A percentile compares a stretch with the other conserved stretches of the same genome.
phyloP scores from a whole-genome alignment of 1,139 yeast species.

The Yamadazyma siamensis region DNA sequence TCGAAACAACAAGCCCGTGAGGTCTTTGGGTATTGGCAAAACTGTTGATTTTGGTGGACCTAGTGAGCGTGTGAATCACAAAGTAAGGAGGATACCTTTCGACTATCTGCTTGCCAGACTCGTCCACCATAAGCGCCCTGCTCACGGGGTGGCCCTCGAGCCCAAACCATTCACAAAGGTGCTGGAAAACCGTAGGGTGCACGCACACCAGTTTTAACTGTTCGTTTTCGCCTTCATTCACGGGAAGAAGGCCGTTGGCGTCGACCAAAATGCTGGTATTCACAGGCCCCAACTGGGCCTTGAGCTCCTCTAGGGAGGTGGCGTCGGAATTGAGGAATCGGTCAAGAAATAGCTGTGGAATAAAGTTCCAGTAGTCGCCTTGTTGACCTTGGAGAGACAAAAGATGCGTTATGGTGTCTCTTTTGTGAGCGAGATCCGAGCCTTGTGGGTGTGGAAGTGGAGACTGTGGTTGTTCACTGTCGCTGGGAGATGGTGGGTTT shows the following conservation, averaged over 20 bases:
- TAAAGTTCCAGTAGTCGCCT: slow-evolving; percentile 38
- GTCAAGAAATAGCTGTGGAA: slow-evolving; percentile 29
- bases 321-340: slow-evolving; percentile 25
- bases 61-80: slow-evolving; percentile 44
- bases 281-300: slow-evolving; percentile 28
- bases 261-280: slow-evolving; percentile 30
- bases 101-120: slow-evolving; percentile 37
- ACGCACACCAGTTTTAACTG: slow-evolving; percentile 30
- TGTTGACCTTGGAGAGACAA: slow-evolving; percentile 20
- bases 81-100: slow-evolving; percentile 55
- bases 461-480: background rate
- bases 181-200: slow-evolving; percentile 39
- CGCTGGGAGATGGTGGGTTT: no score
- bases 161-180: slow-evolving; percentile 55
- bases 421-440: slow-evolving; percentile 15
- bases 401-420: slow-evolving; percentile 22
- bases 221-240: slow-evolving; percentile 22
- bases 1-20: slow-evolving; percentile 23
- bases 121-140: slow-evolving; percentile 41
- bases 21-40: slow-evolving; percentile 12
- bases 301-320: slow-evolving; percentile 23
- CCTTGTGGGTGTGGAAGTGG: background rate
- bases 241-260: slow-evolving; percentile 27
- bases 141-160: slow-evolving; percentile 41
- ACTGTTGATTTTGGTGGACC: slow-evolving; percentile 3